phyloP scores from a whole-genome alignment of 495 filamentous ascomycete species.

The Rhypophila decipiens region DNA sequence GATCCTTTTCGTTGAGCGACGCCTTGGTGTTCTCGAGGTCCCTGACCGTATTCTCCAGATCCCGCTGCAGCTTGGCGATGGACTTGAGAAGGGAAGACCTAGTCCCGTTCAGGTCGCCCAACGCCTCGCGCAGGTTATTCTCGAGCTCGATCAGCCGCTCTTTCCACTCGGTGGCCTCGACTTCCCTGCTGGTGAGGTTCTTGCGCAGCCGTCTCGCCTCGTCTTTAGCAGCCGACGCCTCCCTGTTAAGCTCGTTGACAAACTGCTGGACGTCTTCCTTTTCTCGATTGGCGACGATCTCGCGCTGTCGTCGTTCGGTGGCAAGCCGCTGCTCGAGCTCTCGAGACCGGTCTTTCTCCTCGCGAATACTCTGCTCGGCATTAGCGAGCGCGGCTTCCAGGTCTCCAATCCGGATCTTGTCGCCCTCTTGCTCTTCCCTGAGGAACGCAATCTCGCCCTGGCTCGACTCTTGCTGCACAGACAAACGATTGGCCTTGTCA shows the following conservation, averaged over 20 bases:
- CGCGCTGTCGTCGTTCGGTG: conserved; percentile 76
- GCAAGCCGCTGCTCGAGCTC: conserved; percentile 74
- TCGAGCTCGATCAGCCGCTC: conserved; percentile 85
- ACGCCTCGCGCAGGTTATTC: conserved; percentile 73
- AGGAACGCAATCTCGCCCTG: conserved; percentile 93
- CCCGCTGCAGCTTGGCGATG: conserved; percentile 79
- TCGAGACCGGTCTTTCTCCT: conserved; percentile 70
- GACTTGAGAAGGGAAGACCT: conserved; percentile 77
- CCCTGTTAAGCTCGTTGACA: conserved; percentile 77
- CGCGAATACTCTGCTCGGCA: conserved; percentile 62
- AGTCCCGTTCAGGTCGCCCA: conserved; percentile 81
- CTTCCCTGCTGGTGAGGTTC: conserved; percentile 72
- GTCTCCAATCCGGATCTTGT: conserved; percentile 97
- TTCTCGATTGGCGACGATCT: conserved; percentile 75
- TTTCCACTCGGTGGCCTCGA: conserved; percentile 83
- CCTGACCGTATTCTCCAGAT: conserved; percentile 73
- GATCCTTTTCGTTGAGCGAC: conserved; percentile 78
- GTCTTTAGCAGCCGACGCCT: conserved; percentile 75
- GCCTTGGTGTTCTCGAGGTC: conserved; percentile 73
- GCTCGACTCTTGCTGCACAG: conserved; percentile 84
- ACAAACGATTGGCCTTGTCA: conserved; percentile 75
- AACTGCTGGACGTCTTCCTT: conserved; percentile 73
- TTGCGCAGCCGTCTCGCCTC: conserved; percentile 76
- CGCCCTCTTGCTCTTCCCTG: conserved; percentile 91
- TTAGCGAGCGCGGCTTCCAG: conserved; percentile 74